Base-by-base conservation (phyloP, 2,329 filamentous ascomycete genomes). In the Lachnellula subtilissima region DNA sequence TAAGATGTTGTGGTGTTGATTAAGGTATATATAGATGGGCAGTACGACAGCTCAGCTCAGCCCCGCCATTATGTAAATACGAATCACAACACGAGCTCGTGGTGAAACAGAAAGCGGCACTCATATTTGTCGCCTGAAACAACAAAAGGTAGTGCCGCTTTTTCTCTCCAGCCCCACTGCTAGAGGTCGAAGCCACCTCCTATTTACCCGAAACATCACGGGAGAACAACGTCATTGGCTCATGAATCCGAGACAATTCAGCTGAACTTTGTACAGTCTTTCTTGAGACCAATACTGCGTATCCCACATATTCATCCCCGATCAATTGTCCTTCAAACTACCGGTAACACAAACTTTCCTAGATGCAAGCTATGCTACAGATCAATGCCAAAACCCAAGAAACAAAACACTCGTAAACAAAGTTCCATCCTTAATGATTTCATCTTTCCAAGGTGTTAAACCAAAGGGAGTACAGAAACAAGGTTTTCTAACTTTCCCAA, bases 61-160 rank as follows among this genome's bases (percentile, higher is more conserved):
- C 62, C 57, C 64, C 65, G 54, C 64, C 57, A 60, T 8, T 28
- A 56, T 48, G 50, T 39, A 8, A 39, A 15, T 39, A 53, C 40
- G 48, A 49, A 39, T 50, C 49, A 57, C 55, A 59, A 54, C 51
- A 55, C 48, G 49, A 49, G 52, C 22, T 61, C 51, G 53, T 28
- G 6, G 7, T 28, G 25, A 28, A 28, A 28, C 25, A 8, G 8
- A 8, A 28, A 28, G 25, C 25, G 25, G 25, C 25, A 9, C 25
- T 28, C 25, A 8, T 28, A 2, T 28, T 8, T 8, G 7, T 28
- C 7, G 25, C 7, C 6, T 8, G 25, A 8, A 28, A 28, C 25
- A 7, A 9, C 7, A 28, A 28, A 28, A 28, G 9, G 25, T 8
- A 6, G 25, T 28, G 25, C 25, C 6, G 25, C 25, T 28, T 28